Evolutionary conservation across 768 basidiomycete genomes (phyloP).

Genomic region (Auricularia cornea): DNA sequence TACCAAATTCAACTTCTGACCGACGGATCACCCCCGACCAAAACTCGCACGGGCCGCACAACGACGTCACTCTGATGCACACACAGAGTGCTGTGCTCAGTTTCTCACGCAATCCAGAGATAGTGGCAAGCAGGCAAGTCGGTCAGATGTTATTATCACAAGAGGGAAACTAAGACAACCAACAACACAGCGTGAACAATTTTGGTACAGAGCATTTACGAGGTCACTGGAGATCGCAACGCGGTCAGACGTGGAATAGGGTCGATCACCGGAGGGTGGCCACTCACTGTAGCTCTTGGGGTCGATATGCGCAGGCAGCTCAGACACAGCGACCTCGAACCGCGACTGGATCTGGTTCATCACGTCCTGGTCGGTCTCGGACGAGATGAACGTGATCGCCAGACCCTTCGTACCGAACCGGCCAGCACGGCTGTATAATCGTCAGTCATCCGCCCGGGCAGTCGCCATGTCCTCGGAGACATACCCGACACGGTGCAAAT

Average conservation of each 20-base stretch:
- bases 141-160: too few relatives aligned
- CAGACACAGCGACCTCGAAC: constrained; percentile 95
- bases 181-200: too few relatives aligned
- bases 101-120: too few relatives aligned
- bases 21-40: too few relatives aligned
- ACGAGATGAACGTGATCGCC: constrained; percentile 92
- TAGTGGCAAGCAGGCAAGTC: too few relatives aligned
- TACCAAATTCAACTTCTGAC: too few relatives aligned
- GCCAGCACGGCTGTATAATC: constrained; percentile 71
- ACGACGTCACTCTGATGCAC: too few relatives aligned
- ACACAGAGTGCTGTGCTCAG: too few relatives aligned
- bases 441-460: neutral
- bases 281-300: constrained; percentile 90
- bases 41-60: too few relatives aligned
- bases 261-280: too few relatives aligned
- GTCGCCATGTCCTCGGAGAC: neutral
- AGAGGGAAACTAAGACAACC: too few relatives aligned
- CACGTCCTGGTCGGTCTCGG: constrained; percentile 87
- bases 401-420: constrained; percentile 99
- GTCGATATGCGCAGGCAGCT: constrained; percentile 89
- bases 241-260: too few relatives aligned
- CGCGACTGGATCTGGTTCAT: constrained; percentile 91
- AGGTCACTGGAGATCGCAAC: constrained; percentile 29
- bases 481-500: constrained; percentile 95
- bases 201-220: constrained; percentile 8